Base-by-base conservation (phyloP, 2,329 filamentous ascomycete species). In the Beauveria varroae region DNA sequence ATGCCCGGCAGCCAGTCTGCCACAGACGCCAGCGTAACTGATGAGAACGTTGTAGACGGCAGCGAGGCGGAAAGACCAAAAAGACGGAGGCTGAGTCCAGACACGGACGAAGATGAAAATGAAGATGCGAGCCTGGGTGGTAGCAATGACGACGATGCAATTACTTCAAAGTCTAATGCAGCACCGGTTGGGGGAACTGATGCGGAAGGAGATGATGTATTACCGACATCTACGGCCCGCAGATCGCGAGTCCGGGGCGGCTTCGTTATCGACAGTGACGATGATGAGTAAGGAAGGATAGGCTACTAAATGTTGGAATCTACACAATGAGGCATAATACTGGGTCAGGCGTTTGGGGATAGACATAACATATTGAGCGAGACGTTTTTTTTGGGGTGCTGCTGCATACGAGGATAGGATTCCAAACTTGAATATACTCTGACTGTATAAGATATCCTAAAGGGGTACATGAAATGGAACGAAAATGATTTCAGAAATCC, bases 231-330 rank as follows among this genome's bases (percentile, higher is more conserved):
- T 0, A 73, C 65, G 65, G 61, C 73, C 8, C 75, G 76, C 65
- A 75, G 80, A 61, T 73, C 75, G 1, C 75, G 80, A 63, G 74
- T 78, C 3, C 77, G 77, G 57, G 78, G 79, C 20, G 83, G 83
- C 0, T 86, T 86, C 64, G 71, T 86, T 51, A 67, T 84, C 41
- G 83, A 86, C 66, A 85, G 83, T 63, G 84, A 84, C 68, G 84
- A 86, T 53, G 81, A 84, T 64, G 80, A 83, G 58, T 71, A 68
- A 62, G 60, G 46, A 68, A 62, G 60, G 46, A 46, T 12, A 10
- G 10, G 14, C 26, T 26, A 3, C n/a, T 16, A 5, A 12, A 40
- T 37, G 30, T 34, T 5, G 10, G 12, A 34, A 34, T 34, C 30
- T 34, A 34, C 12, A 34, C 10, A 14, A 34, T 43, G 44, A n/a